Conservation (phyloP, 768 basidiomycete genomes). For the Russula sp. region DNA sequence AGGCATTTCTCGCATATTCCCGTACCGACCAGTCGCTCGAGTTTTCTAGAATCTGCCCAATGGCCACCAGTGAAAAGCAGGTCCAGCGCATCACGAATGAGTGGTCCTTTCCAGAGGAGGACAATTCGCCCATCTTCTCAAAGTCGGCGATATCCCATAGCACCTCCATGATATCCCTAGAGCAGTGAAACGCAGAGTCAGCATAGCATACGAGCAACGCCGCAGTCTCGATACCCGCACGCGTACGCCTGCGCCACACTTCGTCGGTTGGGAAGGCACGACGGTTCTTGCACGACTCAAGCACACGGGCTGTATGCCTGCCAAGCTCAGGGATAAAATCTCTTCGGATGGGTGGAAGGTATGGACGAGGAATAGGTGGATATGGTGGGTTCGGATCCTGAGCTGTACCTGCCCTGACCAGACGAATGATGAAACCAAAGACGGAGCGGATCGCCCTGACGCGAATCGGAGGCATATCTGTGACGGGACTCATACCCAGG, state of each 20-base stretch:
- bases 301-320: no score
- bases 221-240: background rate
- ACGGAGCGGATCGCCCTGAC: no score
- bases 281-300: background rate
- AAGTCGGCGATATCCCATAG: background rate
- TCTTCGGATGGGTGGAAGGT: no score
- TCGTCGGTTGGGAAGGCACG: background rate
- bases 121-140: background rate
- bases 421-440: no score
- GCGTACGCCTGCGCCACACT: background rate
- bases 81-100: background rate
- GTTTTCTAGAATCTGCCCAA: background rate
- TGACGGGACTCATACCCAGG: no score
- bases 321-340: no score
- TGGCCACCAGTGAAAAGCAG: slow-evolving; percentile 5
- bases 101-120: background rate
- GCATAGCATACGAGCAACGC: background rate
- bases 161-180: background rate
- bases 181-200: background rate
- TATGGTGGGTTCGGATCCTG: no score
- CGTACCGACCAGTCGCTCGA: no score
- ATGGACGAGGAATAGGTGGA: no score
- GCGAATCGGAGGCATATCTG: no score
- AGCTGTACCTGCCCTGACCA: no score
- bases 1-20: no score